phyloP scores from a whole-genome alignment of 225 moss, liverwort and hornwort genomes.

The Polytrichum formosum region DNA sequence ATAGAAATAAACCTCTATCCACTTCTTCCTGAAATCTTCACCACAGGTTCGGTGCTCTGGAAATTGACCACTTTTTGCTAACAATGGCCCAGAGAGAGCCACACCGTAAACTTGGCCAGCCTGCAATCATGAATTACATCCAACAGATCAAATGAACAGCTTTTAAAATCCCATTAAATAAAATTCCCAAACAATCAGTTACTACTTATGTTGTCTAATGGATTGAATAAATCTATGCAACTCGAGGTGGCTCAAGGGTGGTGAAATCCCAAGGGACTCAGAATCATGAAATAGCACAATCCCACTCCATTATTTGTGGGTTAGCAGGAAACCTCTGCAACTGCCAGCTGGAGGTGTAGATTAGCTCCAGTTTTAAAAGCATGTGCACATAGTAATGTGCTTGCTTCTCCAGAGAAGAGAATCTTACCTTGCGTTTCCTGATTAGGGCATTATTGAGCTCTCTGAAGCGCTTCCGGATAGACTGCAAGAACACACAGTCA shows the following conservation, averaged over 20 bases:
- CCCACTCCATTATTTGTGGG: too few relatives aligned
- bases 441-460: constrained; percentile 86
- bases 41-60: constrained; percentile 82
- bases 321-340: too few relatives aligned
- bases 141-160: constrained; percentile 6
- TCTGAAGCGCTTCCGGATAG: constrained; percentile 85
- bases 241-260: too few relatives aligned
- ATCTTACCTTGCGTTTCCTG: constrained; percentile 80
- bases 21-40: constrained; percentile 92
- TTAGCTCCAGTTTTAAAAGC: too few relatives aligned
- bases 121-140: constrained; percentile 32
- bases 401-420: neutral
- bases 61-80: constrained; percentile 72
- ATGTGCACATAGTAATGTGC: too few relatives aligned
- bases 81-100: constrained; percentile 65
- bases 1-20: constrained; percentile 69
- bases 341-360: too few relatives aligned
- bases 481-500: constrained; percentile 32
- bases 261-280: too few relatives aligned
- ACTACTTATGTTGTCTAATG: too few relatives aligned
- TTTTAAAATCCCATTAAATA: too few relatives aligned
- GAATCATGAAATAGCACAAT: too few relatives aligned
- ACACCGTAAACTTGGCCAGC: constrained; percentile 96
- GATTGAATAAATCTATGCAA: too few relatives aligned
- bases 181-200: too few relatives aligned